Evolutionary conservation across 352 stramenopile genomes (phyloP), one percentile per base, ranked within the genome.

Genomic region (Saprolegnia parasitica): DNA sequence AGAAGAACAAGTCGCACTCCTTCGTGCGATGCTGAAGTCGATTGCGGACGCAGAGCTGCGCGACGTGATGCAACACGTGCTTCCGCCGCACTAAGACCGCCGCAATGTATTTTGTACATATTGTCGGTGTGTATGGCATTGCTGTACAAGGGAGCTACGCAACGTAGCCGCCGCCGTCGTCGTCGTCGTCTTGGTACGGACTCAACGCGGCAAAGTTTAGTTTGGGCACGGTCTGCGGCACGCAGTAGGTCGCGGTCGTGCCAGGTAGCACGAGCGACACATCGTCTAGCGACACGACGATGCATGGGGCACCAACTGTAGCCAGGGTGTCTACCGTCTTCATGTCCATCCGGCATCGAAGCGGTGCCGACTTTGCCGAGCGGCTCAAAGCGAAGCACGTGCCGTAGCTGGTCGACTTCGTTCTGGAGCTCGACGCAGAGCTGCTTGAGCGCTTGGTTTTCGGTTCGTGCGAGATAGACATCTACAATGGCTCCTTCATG

Each of bases 361-460:
- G 29, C 29, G 42, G 10, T 8, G 1, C 13, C 42, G 42, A 1
- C 13, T n/a, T n/a, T n/a, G 18, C 13, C 42, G 42, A 49, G 18
- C 13, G 42, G 42, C 42, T 49, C 3, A 8, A 49, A 49, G 42
- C 4, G 42, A 4, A 49, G 42, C 42, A 11, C 42, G 18, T 49
- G 42, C 13, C 42, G 42, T 24, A 88, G 73, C 18, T 68, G 68
- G 26, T 80, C 75, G 42, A 90, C 77, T 58, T 90, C 82, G 9
- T 70, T 66, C 61, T 88, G 81, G 73, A 88, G 78, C 10, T 71
- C 73, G 23, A 49, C 72, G 24, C 78, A 83, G 10, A 72, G 76
- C 24, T 81, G 82, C 65, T 86, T 88, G 42, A 89, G 72, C 4
- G 73, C 68, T 9, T 68, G 61, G 61, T 90, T 87, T 57, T 90